Base-by-base conservation (phyloP, 345 rosid species). In the Raphanus raphanistrum region DNA sequence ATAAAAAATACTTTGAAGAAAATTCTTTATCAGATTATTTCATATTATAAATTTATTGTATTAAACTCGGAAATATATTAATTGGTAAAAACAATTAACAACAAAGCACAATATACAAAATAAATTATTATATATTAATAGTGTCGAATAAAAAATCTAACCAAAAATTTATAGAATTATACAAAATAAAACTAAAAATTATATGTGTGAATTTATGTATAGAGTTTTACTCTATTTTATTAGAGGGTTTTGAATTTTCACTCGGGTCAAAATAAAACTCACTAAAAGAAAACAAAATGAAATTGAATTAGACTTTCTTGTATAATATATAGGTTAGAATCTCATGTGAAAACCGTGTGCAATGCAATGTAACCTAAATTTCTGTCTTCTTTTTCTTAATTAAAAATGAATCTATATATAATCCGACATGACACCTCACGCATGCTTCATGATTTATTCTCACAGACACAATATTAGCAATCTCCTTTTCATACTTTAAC, bases 361-460 rank as follows among this genome's bases (percentile, higher is more conserved):
- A 57, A 12, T 27, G 66, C 66, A 62, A 12, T n/a, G 2, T 38
- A 41, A 55, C 61, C 66, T 54, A 69, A 61, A 62, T 79, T 66
- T 61, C 33, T 59, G 36, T 71, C 8, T 9, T 71, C 3, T 15
- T 52, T 52, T 59, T 15, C 17, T 15, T 16, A 50, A 50, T 48
- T 57, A 50, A n/a, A 38, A 38, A 38, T 38, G 45, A 38, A 38
- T 38, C 11, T 4, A 74, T 60, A 12, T 60, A 5, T 69, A 69
- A 57, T 57, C 32, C 54, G 79, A 68, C 72, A 70, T 43, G 8
- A 74, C 62, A 74, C 79, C 72, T 74, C 63, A 69, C 79, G 82
- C 82, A 79, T 74, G 79, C 58, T 63, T 63, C 82, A 69, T 74
- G 72, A 69, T 79, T 33, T 68, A 66, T 52, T 63, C 28, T 66